Evolutionary conservation across 2,329 filamentous ascomycete genomes (phyloP), one percentile per base, ranked within the genome.

Genomic region (Cladosporium sp.): DNA sequence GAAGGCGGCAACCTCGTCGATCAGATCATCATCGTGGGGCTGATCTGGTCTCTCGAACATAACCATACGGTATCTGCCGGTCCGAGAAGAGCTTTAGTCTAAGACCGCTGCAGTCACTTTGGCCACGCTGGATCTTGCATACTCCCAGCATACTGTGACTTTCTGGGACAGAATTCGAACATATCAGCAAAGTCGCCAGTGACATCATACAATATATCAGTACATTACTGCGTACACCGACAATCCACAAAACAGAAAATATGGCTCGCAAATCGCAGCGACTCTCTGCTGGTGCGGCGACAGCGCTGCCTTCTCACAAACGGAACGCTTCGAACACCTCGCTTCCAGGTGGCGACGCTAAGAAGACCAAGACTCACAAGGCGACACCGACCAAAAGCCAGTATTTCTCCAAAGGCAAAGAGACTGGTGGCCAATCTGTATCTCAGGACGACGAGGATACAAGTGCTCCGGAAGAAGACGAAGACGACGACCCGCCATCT

Each of bases 321-420:
- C 70, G 74, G 49, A 68, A 65, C 10, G 67, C 68, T 11, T 76
- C 74, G 2, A 68, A 58, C 3, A 69, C 68, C 2, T 64, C 57
- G 1, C 51, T 58, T 7, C 49, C 59, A 12, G 57, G 30, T 6
- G 38, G 63, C 1, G 34, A 65, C 11, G 59, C 68, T 15, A 75
- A 76, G 64, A 69, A 71, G 36, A 36, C 70, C 4, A 75, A 71
- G 65, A 67, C 66, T 14, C 66, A 68, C 11, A 68, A 70, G 15
- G 64, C 70, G 14, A 83, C 82, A 12, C 73, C 80, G 6, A 83
- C 78, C 67, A 83, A 81, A 72, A 85, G 83, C 76, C 82, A 81
- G 71, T 84, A 85, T 71, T 86, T 85, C 67, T 68, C 73, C 2
- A 47, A 47, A 34, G 30, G 6, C 54, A 58, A n/a, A 34, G 1